A percentile compares a stretch with the other conserved stretches of the same genome.
phyloP scores from a whole-genome alignment of 352 stramenopile species.

The Phytophthora citricola region DNA sequence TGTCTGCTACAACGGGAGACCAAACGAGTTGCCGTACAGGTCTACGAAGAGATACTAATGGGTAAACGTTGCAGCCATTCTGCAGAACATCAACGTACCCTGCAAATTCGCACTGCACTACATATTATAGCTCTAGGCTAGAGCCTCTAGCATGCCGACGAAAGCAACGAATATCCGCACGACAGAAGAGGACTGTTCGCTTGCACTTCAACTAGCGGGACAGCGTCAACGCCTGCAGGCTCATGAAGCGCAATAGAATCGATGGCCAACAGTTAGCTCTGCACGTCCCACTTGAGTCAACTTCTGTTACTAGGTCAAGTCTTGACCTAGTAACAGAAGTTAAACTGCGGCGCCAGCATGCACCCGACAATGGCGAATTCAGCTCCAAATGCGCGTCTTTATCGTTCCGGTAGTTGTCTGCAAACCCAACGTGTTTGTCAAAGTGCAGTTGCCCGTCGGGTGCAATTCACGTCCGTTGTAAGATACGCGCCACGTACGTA shows the following conservation, averaged over 20 bases:
- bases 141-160: no score
- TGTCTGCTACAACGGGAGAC: no score
- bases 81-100: background rate
- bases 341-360: conserved; percentile 1
- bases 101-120: background rate
- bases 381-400: background rate
- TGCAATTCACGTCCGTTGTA: conserved; percentile 26
- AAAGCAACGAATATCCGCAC: background rate
- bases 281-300: conserved; percentile 3
- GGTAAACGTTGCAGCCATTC: no score
- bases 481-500: conserved; percentile 23
- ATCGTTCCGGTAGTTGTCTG: background rate
- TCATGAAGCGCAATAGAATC: conserved; percentile 18
- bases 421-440: conserved; percentile 25
- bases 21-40: no score
- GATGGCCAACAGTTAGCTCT: background rate
- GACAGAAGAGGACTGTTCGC: conserved; percentile 4
- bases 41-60: no score
- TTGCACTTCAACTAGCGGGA: conserved; percentile 10
- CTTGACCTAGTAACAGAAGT: conserved; percentile 5
- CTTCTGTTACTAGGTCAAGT: no score
- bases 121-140: no score
- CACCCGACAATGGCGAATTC: background rate
- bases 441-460: conserved; percentile 24
- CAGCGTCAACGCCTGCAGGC: conserved; percentile 2